Base-by-base conservation (phyloP, 352 stramenopile genomes). In the Phytophthora sojae region DNA sequence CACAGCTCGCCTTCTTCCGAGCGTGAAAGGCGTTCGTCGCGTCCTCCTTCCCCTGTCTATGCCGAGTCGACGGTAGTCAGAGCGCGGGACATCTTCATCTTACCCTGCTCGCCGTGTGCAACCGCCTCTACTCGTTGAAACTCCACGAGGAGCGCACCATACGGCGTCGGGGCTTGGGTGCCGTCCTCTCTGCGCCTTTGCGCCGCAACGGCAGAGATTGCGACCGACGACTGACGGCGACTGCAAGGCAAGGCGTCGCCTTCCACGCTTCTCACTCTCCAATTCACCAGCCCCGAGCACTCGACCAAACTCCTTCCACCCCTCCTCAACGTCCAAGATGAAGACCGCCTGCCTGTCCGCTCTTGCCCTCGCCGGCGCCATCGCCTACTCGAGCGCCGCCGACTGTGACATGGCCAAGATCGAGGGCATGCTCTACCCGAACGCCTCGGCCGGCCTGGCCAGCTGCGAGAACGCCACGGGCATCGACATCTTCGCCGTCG, bases 331-430 rank as follows among this genome's bases (percentile, higher is more conserved):
- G 12, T 2, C 4, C 37, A 76, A 49, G 7, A 82, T 82, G 75
- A 79, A 82, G 71, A 67, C 75, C 19, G 55, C 54, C 25, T 67
- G 62, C 26, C 14, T 77, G 25, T 67, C 71, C 32, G 67, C 53
- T 3, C 39, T 76, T 30, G 72, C 63, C n/a, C 57, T 78, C 3
- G 53, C 76, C 21, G 58, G 59, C 17, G 61, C 60, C 12, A 64
- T 66, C 29, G 75, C 77, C 11, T 69, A 80, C 44, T 75, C 69
- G 15, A 61, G 51, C 25, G 70, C 73, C 29, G 60, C 73, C 21
- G 71, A 84, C 26, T 92, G 85, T 52, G 81, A 92, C 45, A 76
- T 90, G 56, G 44, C 26, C 45, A 75, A 74, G 35, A 92, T 92
- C 59, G 62, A 91, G 63, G 63, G 75, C 67, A 67, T 76, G 67